Percentiles rank a stretch among this genome's conserved stretches.
Conservation (phyloP, 352 stramenopile genomes). For the Pythium utonaiense region DNA sequence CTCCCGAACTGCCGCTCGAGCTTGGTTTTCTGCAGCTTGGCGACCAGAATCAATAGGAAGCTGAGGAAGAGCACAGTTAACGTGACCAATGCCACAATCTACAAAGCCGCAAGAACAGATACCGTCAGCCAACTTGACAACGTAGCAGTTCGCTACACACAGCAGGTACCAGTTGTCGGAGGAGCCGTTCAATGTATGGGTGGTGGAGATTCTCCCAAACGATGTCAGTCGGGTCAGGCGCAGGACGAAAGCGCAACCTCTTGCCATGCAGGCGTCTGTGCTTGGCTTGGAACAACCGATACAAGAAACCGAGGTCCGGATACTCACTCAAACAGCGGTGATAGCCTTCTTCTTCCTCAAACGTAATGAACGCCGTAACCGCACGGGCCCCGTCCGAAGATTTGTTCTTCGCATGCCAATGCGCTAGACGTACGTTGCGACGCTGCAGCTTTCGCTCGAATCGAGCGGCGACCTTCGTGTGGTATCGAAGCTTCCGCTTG, state of each 20-base stretch:
- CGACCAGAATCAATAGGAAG: slow-evolving; percentile 73
- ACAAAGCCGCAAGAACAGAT: background rate
- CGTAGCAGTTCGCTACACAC: background rate
- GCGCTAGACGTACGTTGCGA: slow-evolving; percentile 44
- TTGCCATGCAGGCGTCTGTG: slow-evolving; percentile 68
- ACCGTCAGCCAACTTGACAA: background rate
- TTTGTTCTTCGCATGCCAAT: slow-evolving; percentile 30
- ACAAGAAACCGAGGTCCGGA: slow-evolving; percentile 63
- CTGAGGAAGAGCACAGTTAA: slow-evolving; percentile 65
- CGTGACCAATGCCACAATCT: slow-evolving; percentile 68
- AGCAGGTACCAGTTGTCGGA: slow-evolving; percentile 53
- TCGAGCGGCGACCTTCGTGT: slow-evolving; percentile 41
- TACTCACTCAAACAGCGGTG: slow-evolving; percentile 79
- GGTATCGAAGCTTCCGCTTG: slow-evolving; percentile 34
- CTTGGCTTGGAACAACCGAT: slow-evolving; percentile 67
- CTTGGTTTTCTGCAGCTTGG: slow-evolving; percentile 68
- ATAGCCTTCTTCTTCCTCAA: slow-evolving; percentile 79
- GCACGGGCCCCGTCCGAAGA: slow-evolving; percentile 32
- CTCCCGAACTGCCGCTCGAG: slow-evolving; percentile 68
- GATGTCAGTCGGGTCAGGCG: slow-evolving; percentile 78
- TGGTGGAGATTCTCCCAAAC: slow-evolving; percentile 84
- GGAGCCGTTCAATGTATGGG: slow-evolving; percentile 46
- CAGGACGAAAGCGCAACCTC: slow-evolving; percentile 61
- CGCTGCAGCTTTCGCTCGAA: slow-evolving; percentile 42
- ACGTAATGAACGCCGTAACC: slow-evolving; percentile 81